A percentile compares a stretch with the other conserved stretches of the same genome.
phyloP scores from a whole-genome alignment of 169 alveolate species.

The Cryptosporidium sp. region DNA sequence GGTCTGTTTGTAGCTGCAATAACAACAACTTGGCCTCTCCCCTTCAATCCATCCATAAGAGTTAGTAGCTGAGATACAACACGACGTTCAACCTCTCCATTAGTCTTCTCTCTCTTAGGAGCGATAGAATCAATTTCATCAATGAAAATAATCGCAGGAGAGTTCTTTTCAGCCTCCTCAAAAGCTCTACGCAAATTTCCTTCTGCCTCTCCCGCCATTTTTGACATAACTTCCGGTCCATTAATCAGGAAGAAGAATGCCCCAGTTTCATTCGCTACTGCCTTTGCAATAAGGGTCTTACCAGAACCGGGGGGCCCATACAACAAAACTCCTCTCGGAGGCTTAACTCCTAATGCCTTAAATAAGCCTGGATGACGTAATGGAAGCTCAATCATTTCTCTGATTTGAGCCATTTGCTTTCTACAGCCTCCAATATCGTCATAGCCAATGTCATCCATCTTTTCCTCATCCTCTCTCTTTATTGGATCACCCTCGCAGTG shows the following conservation, averaged over 20 bases:
- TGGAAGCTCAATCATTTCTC: constrained; percentile 99
- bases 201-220: constrained; percentile 99
- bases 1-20: constrained; percentile 99
- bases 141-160: constrained; percentile 99
- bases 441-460: constrained; percentile 99
- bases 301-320: constrained; percentile 99
- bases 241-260: constrained; percentile 96
- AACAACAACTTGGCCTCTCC: constrained; percentile 99
- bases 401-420: constrained; percentile 98
- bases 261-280: constrained; percentile 99
- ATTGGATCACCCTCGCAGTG: constrained; percentile 98
- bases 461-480: constrained; percentile 99
- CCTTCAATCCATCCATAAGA: constrained; percentile 99
- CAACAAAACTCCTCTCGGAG: constrained; percentile 99
- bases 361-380: constrained; percentile 98
- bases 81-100: constrained; percentile 99
- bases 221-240: constrained; percentile 98
- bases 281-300: constrained; percentile 99
- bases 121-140: constrained; percentile 99
- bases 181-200: constrained; percentile 97
- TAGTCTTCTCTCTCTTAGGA: constrained; percentile 98
- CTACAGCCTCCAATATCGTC: constrained; percentile 99
- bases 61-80: constrained; percentile 99
- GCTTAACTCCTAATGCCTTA: constrained; percentile 99
- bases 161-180: constrained; percentile 97